Evolutionary conservation across 495 filamentous ascomycete genomes (phyloP), one percentile per base, ranked within the genome.

Genomic region (Aspergillus conjunctus): DNA sequence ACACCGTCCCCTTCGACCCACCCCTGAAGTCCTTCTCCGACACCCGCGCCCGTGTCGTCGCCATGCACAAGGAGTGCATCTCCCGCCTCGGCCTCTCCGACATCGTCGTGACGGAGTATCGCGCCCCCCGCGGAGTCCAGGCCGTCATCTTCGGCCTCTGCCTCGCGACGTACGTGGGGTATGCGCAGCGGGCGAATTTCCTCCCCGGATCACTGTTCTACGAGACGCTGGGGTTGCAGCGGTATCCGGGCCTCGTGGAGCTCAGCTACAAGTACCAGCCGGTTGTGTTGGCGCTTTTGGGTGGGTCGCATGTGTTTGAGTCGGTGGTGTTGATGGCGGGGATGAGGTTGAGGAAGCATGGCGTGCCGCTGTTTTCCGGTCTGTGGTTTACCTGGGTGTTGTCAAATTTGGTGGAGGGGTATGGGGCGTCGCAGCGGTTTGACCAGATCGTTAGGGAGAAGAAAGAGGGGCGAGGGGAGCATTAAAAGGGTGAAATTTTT

Each of bases 331-430:
- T 91, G 58, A 73, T 91, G 71, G 77, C 75, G 17, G 66, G 70
- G 30, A 71, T 67, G 48, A 77, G 79, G 60, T 69, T 91, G 69
- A 66, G 68, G 56, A 85, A 77, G 66, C 80, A 88, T 72, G 75
- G 74, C 4, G 83, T 91, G n/a, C 69, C 74, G 22, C 63, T 77
- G 32, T 68, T 77, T 10, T 81, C 79, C 31, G 43, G 55, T 37
- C 51, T 86, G 51, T 92, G 88, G 87, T 85, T 80, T 73, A 65
- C 67, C 43, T 92, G 89, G 89, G 62, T 85, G 20, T 59, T 67
- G 15, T 81, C 77, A 32, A 77, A 71, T 44, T 80, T 87, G 51
- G 66, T 89, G 11, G 89, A 91, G 66, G 89, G 89, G 0, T 69
- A 77, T 51, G 76, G 72, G 14, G 68, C 76, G 43, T 82, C 83